These are phyloP conservation scores for Terana coerulea DNA, from an alignment of 768 basidiomycete genomes.

Conservation along the genomic window DNA sequence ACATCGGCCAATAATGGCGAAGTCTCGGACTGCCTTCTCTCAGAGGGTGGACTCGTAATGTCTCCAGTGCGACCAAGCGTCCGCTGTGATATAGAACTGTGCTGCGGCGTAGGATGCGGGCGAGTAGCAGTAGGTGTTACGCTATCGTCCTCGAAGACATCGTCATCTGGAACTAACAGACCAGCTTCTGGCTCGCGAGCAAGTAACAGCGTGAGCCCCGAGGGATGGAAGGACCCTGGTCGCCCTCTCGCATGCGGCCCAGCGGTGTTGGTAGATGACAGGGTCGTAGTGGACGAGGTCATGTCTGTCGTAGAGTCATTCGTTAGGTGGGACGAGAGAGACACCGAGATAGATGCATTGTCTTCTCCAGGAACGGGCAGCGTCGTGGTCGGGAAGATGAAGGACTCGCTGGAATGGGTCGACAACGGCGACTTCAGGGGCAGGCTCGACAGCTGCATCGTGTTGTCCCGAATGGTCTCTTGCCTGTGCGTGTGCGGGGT, in stretches of 20 bases:
- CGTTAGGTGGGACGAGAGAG: slow-evolving; percentile 11
- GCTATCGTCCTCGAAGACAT: slow-evolving; percentile 3
- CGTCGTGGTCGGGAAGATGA: slow-evolving; percentile 35
- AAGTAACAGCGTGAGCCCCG: slow-evolving; percentile 24
- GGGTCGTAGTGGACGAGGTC: slow-evolving; percentile 17
- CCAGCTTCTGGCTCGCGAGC: slow-evolving; percentile 16
- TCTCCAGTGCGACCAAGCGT: no score
- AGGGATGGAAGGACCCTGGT: slow-evolving; percentile 16
- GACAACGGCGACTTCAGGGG: slow-evolving; percentile 26
- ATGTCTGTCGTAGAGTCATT: slow-evolving; percentile 16
- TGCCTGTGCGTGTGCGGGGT: slow-evolving; percentile 50
- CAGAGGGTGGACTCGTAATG: no score
- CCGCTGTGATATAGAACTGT: neutral
- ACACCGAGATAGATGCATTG: slow-evolving; percentile 8
- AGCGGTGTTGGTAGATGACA: slow-evolving; percentile 16
- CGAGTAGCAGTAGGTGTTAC: slow-evolving; percentile 17
- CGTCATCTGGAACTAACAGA: neutral
- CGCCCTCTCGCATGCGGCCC: slow-evolving; percentile 19
- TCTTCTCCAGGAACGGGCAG: neutral
- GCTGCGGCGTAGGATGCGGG: slow-evolving; percentile 5
- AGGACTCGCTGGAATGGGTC: slow-evolving; percentile 27
- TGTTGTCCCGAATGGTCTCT: slow-evolving; percentile 62
- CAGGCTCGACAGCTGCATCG: slow-evolving; percentile 58
- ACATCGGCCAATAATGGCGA: slow-evolving; percentile 22
- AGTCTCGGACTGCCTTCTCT: slow-evolving; percentile 13